Evolutionary conservation across 2,329 filamentous ascomycete species (phyloP), one percentile per base, ranked within the genome.

Genomic region (Sclerotinia nivalis): DNA sequence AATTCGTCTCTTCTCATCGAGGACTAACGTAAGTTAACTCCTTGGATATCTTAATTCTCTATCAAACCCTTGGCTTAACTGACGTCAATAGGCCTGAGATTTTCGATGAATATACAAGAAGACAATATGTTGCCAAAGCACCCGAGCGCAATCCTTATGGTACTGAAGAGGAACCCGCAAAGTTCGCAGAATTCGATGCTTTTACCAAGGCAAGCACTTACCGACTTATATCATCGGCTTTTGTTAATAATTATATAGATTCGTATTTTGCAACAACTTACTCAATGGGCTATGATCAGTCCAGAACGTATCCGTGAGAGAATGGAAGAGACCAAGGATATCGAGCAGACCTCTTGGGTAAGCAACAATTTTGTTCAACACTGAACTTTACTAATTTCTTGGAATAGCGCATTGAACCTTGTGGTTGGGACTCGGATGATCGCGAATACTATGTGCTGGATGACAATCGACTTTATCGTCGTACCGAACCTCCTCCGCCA

Each of bases 1-100:
- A 97, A 85, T 93, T 91, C 78, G 90, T 97, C 64, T 97, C 96
- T 45, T 97, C 94, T 71, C 93, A 97, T 83, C 91, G 94, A 73
- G 94, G 94, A 73, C 84, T 98, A 61, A 96, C 91, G 93, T 97
- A 87, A 74, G 92, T 85, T 72, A 4, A 25, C 49, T 34, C 56
- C 22, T 47, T 64, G 43, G n/a, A 47, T 61, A 65, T 68, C 20
- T 52, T n/a, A 55, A 13, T 34, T 37, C 25, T 20, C 49, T 28
- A 52, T 13, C 45, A 54, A n/a, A 37, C 73, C 37, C 37, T 43
- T 43, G 25, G 40, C 37, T n/a, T 79, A 37, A 80, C 77, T 71
- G 66, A 65, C 28, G 22, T 74, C 60, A 65, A 62, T 75, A 97
- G 94, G 1, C 87, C 85, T 66, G 93, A 96, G 4, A 90, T 96